phyloP scores from a whole-genome alignment of 345 rosid genomes.

The Salix suchowensis region DNA sequence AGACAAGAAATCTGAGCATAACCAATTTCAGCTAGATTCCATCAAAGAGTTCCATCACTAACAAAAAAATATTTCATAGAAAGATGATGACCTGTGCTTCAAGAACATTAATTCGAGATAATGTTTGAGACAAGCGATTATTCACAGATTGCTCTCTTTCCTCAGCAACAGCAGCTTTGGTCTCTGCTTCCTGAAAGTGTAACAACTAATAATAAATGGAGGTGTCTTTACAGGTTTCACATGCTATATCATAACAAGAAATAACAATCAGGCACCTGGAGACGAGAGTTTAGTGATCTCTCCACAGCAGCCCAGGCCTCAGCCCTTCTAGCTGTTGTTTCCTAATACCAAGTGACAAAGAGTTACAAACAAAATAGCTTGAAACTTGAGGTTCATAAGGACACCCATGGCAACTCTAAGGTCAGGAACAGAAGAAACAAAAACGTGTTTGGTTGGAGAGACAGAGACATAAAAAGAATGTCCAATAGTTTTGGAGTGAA shows the following conservation, averaged over 20 bases:
- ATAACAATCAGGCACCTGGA: conserved; percentile 57
- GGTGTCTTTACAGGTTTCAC: background rate
- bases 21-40: conserved; percentile 28
- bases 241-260: conserved; percentile 5
- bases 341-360: conserved; percentile 44
- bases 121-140: conserved; percentile 93
- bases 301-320: conserved; percentile 99
- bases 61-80: conserved; percentile 9
- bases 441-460: too few species aligned
- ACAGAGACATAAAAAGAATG: too few species aligned
- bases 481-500: too few species aligned
- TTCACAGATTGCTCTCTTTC: conserved; percentile 86
- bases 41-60: conserved; percentile 10
- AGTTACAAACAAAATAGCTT: conserved; percentile 2
- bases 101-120: conserved; percentile 91
- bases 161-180: conserved; percentile 86
- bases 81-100: conserved; percentile 79
- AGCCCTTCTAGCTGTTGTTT: conserved; percentile 78
- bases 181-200: conserved; percentile 74
- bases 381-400: background rate
- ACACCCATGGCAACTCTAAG: background rate
- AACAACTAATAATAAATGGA: conserved; percentile 6
- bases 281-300: conserved; percentile 78
- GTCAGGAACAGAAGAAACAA: too few species aligned
- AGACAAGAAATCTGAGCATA: conserved; percentile 80